Evolutionary conservation across 2,329 filamentous ascomycete species (phyloP), one percentile per base, ranked within the genome.

Genomic region (Fusarium nelsonii): DNA sequence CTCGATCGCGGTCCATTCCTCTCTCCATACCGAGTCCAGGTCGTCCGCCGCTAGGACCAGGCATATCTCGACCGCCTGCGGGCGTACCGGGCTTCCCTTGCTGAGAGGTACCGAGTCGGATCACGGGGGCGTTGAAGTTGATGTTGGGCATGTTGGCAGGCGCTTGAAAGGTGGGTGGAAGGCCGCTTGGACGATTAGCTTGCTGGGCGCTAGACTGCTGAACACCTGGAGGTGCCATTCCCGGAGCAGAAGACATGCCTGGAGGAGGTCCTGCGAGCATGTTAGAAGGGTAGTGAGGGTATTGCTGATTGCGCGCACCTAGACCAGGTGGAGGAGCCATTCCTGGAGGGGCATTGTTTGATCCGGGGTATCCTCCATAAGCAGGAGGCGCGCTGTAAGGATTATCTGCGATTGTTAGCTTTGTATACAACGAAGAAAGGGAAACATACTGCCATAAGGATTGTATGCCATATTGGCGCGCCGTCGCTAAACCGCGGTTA

Each of bases 91-190:
- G 84, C 75, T 93, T 93, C n/a, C 87, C 81, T 4, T 89, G 87
- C 6, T 89, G 88, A 4, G 90, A 87, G 14, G 94, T 95, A 41
- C 95, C 96, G 45, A 99, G 87, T 57, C 96, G 92, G 76, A 99
- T 98, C 63, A 98, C 94, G 58, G 95, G 94, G 36, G 96, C 96
- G 76, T 92, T 97, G 84, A 98, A 97, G 83, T 99, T 97, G 84
- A 99, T 97, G 79, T 97, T 97, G 52, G 95, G 94, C 87, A 97
- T 92, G 77, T 96, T 97, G 51, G 92, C 85, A 11, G 95, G 94
- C 49, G 93, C 89, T 83, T 97, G 92, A 81, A 97, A 97, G 80
- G 90, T 93, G 62, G 90, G 84, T 66, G 93, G 93, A 69, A 97
- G 90, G 75, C 89, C 90, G 79, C 88, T 92, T 78, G 92, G 92